Base-by-base conservation (phyloP, 2,329 filamentous ascomycete species). In the Stachybotrys echinatus region DNA sequence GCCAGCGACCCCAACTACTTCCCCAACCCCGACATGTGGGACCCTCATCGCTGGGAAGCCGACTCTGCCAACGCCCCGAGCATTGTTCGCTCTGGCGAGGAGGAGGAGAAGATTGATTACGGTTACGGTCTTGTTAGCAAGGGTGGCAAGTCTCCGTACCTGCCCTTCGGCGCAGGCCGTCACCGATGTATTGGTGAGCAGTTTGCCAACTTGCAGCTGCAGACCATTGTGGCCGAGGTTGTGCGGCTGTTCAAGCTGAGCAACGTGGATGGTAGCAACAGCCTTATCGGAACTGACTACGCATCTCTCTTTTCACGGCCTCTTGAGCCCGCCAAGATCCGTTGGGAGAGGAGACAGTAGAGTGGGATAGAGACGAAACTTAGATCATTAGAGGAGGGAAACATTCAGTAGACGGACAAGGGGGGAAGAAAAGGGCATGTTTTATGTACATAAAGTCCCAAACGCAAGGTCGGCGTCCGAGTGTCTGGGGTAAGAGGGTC, bases 121-220 rank as follows among this genome's bases (percentile, higher is more conserved):
- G 92, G 92, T 31, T 96, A 95, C 69, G 92, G 92, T 54, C 76
- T 95, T 47, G 88, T 96, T 58, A 92, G 84, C 77, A 96, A 96
- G 77, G 92, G 92, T 50, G 86, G 89, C 14, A 83, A 83, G 52
- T 95, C 88, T 48, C 92, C 92, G 1, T 97, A 96, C 68, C 81
- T 97, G 45, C 92, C 92, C 2, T 97, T 97, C 65, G 92, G 92
- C 51, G 92, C 92, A 23, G 92, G 92, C 40, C 80, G 92, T 58
- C 92, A 97, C 72, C 80, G 92, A 57, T 97, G 92, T 72, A 96
- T 97, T 64, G 92, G 92, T 57, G 92, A 97, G 77, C 90, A 96
- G 64, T 97, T 96, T 68, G 92, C 92, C 58, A 95, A 95, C 66
- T 79, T 95, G 51, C 92, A 97, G 73, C 76, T 97, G 54, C 87